These are phyloP conservation scores for Cadophora gregata DNA, from an alignment of 2,329 filamentous ascomycete genomes.

Conservation along the genomic window DNA sequence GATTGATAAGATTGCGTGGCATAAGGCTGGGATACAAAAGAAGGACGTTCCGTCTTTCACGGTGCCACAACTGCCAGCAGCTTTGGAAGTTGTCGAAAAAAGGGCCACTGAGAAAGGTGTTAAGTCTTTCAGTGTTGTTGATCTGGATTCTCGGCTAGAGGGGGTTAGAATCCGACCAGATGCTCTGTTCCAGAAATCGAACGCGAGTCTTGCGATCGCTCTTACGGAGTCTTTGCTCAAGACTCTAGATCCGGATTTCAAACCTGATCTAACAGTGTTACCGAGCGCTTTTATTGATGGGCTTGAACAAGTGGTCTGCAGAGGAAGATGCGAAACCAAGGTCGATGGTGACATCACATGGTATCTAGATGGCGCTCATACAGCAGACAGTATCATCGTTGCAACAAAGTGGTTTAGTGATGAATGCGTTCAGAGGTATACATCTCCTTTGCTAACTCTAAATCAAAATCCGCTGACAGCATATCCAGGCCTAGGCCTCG, in stretches of 20 bases:
- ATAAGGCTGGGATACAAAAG: slow-evolving; percentile 77
- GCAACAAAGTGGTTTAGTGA: slow-evolving; percentile 82
- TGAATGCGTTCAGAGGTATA: slow-evolving; percentile 47
- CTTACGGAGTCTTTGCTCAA: slow-evolving; percentile 57
- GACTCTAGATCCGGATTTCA: slow-evolving; percentile 48
- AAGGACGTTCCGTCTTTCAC: slow-evolving; percentile 62
- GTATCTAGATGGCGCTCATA: slow-evolving; percentile 95
- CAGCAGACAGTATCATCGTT: slow-evolving; percentile 83
- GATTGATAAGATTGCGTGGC: slow-evolving; percentile 72
- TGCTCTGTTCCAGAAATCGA: slow-evolving; percentile 63
- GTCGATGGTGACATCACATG: slow-evolving; percentile 68
- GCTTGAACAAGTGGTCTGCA: slow-evolving; percentile 75
- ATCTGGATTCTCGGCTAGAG: slow-evolving; percentile 53
- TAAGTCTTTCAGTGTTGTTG: slow-evolving; percentile 51
- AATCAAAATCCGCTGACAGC: not conserved
- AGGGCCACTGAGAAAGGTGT: slow-evolving; percentile 61
- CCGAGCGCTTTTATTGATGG: slow-evolving; percentile 72
- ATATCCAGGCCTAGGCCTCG: slow-evolving; percentile 48
- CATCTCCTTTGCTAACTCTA: slow-evolving; percentile 24
- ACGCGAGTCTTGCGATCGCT: slow-evolving; percentile 58
- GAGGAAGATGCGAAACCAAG: slow-evolving; percentile 77
- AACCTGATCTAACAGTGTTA: slow-evolving; percentile 47
- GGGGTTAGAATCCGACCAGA: slow-evolving; percentile 55
- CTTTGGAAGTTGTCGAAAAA: slow-evolving; percentile 53
- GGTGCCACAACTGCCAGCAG: slow-evolving; percentile 57